phyloP scores from a whole-genome alignment of 1,284 basidiomycete genomes.

The Leccinum solheimii region DNA sequence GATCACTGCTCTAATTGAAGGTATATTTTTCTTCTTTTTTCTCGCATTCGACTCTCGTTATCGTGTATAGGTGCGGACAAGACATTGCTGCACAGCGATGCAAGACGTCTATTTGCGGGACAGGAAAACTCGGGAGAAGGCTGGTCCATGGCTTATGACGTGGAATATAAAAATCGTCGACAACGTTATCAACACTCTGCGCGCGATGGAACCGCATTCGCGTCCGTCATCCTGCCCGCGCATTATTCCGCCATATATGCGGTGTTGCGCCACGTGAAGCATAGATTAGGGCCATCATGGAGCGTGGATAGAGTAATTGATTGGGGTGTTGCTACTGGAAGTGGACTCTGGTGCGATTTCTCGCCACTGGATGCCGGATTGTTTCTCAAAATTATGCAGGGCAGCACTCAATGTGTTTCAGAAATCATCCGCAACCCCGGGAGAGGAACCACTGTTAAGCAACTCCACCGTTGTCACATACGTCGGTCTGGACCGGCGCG shows the following conservation, averaged over 20 bases:
- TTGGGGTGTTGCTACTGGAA: slow-evolving; percentile 75
- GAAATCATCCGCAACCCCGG: slow-evolving; percentile 24
- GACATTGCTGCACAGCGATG: slow-evolving; percentile 62
- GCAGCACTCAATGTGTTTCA: slow-evolving; percentile 68
- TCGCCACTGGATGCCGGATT: slow-evolving; percentile 3
- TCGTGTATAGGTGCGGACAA: slow-evolving; percentile 59
- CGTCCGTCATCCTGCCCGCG: slow-evolving; percentile 69
- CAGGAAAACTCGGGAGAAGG: slow-evolving; percentile 34
- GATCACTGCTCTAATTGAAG: slow-evolving; percentile 57
- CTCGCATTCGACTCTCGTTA: slow-evolving; percentile 5
- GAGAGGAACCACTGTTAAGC: slow-evolving; percentile 40
- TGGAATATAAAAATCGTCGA: slow-evolving; percentile 56
- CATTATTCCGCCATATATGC: slow-evolving; percentile 74
- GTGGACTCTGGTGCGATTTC: slow-evolving; percentile 64
- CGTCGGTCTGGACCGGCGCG: slow-evolving; percentile 69
- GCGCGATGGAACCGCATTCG: slow-evolving; percentile 74
- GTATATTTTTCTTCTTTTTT: slow-evolving; percentile 39
- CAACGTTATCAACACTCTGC: slow-evolving; percentile 59
- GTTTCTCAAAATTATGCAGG: slow-evolving; percentile 41
- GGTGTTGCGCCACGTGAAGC: slow-evolving; percentile 64
- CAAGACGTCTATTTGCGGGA: slow-evolving; percentile 62
- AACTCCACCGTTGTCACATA: slow-evolving; percentile 60
- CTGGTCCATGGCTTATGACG: slow-evolving; percentile 58
- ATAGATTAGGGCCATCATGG: slow-evolving; percentile 60
- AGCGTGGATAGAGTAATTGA: slow-evolving; percentile 62